Evolutionary conservation across 768 basidiomycete genomes (phyloP), one percentile per base, ranked within the genome.

Genomic region (Lentinula edodes): DNA sequence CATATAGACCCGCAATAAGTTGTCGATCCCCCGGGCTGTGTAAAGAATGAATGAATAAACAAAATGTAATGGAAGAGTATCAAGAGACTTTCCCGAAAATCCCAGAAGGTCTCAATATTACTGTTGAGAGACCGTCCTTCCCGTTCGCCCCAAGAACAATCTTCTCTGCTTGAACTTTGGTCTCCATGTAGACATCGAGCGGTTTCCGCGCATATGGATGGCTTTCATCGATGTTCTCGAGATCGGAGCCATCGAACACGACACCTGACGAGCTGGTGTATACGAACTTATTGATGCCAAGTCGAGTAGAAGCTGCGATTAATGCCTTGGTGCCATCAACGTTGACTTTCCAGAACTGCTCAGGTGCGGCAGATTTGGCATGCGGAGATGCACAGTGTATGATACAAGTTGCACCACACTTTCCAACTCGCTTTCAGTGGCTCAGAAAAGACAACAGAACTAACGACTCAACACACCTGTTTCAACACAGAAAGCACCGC

Each of bases 261-360:
- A 88, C 83, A 12, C 87, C 86, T 0, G 85, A 87, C 12, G 84
- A 85, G 52, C 82, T 83, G 8, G 90, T 91, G 70, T 86, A 91
- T 1, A 91, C 87, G 36, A 91, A 76, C 64, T 88, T 86, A 15
- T 69, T 70, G 23, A 89, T 80, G 3, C 78, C 75, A 18, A 71
- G 70, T 6, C 78, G 73, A 7, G 82, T 69, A 20, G 85, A 84
- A 2, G 84, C 82, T 2, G 79, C 75, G 45, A 91, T 80, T 51
- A 90, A 75, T 0, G 82, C 79, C 58, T 75, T 75, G 0, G 88
- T 90, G 7, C 88, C 89, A n/a, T 84, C 78, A 6, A 91, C 87
- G 67, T 90, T 91, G 69, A 91, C 89, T 62, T 85, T 85, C 71
- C 81, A 79, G 72, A 86, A 89, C 6, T 89, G 70, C 78, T 67